Conservation (phyloP, 768 basidiomycete genomes). For the Tricholoma matsutake region DNA sequence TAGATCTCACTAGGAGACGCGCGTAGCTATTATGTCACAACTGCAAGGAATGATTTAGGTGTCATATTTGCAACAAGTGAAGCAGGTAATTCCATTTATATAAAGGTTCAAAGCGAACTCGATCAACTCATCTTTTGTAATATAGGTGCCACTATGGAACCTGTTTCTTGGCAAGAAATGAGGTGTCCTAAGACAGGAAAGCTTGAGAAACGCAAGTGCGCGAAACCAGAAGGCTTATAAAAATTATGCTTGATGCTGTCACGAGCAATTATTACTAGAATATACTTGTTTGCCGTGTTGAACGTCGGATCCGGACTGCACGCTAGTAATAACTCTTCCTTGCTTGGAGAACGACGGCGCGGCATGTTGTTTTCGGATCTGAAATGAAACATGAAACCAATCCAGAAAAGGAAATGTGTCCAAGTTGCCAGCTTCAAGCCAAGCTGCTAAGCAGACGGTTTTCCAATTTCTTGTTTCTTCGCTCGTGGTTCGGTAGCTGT, state of each 20-base stretch:
- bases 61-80: conserved; percentile 91
- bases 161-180: conserved; percentile 91
- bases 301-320: no score
- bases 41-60: conserved; percentile 85
- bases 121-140: conserved; percentile 1
- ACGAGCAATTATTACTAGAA: neutral
- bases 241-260: neutral
- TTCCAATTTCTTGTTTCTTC: conserved; percentile 10
- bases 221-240: conserved; percentile 71
- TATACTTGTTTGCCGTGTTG: no score
- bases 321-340: no score
- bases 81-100: conserved; percentile 52
- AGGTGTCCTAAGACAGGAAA: conserved; percentile 78
- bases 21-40: conserved; percentile 88
- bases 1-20: conserved; percentile 92
- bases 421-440: conserved; percentile 8
- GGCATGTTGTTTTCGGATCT: no score
- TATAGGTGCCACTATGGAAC: conserved; percentile 76
- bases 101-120: neutral
- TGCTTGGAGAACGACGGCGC: no score
- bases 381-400: neutral
- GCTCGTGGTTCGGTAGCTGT: conserved; percentile 6
- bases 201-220: conserved; percentile 81
- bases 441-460: conserved; percentile 3
- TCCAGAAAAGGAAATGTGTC: conserved; percentile 3